phyloP scores from a whole-genome alignment of 495 filamentous ascomycete species.

The Xylaria curta region DNA sequence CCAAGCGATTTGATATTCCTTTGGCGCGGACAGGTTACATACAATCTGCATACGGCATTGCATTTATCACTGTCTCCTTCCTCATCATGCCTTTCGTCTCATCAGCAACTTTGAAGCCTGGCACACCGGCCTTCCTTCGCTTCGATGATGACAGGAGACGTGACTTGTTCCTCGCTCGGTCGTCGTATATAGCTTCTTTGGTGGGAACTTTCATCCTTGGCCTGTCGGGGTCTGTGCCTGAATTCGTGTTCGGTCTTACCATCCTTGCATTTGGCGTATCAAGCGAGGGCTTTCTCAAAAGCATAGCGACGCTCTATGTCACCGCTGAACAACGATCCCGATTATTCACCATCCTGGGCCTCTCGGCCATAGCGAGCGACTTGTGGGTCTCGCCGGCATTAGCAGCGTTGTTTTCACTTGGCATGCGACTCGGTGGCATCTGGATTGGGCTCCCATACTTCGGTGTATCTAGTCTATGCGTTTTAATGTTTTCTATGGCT shows the following conservation, averaged over 20 bases:
- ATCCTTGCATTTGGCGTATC: conserved; percentile 39
- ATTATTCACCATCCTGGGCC: conserved; percentile 36
- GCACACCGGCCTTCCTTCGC: conserved; percentile 30
- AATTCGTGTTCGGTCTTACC: conserved; percentile 36
- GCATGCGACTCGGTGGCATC: conserved; percentile 39
- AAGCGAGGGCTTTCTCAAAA: conserved; percentile 38
- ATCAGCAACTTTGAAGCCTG: conserved; percentile 26
- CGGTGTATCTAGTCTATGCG: conserved; percentile 34
- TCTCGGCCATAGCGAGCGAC: conserved; percentile 34
- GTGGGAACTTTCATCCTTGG: conserved; percentile 36
- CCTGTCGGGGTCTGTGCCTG: conserved; percentile 32
- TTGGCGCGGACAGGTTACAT: conserved; percentile 38
- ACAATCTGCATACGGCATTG: conserved; percentile 40
- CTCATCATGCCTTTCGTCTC: conserved; percentile 35
- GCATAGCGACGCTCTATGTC: conserved; percentile 35
- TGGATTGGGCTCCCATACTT: conserved; percentile 43
- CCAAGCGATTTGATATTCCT: conserved; percentile 39
- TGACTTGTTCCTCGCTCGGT: conserved; percentile 35
- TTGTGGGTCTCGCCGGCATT: conserved; percentile 38
- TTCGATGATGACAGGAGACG: conserved; percentile 32
- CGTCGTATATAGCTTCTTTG: conserved; percentile 32
- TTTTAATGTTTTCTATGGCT: conserved; percentile 35
- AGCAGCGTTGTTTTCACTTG: conserved; percentile 38
- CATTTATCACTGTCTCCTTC: conserved; percentile 35
- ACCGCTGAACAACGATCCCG: conserved; percentile 37